A percentile compares a stretch with the other conserved stretches of the same genome.
Evolutionary conservation across 2,329 filamentous ascomycete genomes (phyloP).

Genomic region (Nothophaeocryptopus gaeumannii): DNA sequence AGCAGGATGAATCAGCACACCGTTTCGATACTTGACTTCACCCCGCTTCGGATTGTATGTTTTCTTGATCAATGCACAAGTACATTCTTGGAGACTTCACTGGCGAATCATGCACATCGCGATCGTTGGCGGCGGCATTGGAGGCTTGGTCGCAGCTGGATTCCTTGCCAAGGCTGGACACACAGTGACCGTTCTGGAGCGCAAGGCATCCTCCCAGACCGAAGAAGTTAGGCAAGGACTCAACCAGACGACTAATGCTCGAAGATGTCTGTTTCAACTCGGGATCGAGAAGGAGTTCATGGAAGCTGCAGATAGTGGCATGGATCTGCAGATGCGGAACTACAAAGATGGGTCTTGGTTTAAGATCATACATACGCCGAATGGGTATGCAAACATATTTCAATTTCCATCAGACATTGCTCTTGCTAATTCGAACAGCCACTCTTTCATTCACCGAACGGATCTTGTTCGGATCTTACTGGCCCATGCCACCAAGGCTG

Average conservation of each 20-base stretch:
- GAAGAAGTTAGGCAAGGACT: constrained; percentile 10
- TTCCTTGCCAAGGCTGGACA: constrained; percentile 31
- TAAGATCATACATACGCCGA: constrained; percentile 4
- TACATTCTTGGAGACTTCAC: too few species aligned
- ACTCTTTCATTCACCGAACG: constrained; percentile 10
- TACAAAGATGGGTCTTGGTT: constrained; percentile 7
- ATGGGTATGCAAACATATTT: neutral
- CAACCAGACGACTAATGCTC: constrained; percentile 9
- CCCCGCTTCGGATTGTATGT: too few species aligned
- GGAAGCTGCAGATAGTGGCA: constrained; percentile 5
- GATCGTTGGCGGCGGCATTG: constrained; percentile 28
- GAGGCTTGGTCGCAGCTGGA: constrained; percentile 36
- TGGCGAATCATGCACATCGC: constrained; percentile 9
- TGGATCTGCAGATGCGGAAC: neutral
- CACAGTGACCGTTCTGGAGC: constrained; percentile 15
- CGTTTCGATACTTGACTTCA: too few species aligned
- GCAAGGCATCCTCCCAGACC: constrained; percentile 10
- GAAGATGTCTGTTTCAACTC: constrained; percentile 2
- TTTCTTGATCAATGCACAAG: too few species aligned
- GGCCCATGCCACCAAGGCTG: constrained; percentile 5
- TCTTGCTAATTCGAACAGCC: neutral
- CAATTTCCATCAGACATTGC: too few species aligned
- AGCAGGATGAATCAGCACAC: too few species aligned
- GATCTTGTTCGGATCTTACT: constrained; percentile 5
- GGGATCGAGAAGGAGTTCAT: constrained; percentile 5